A percentile compares a stretch with the other conserved stretches of the same genome.
Evolutionary conservation across 202 grass and related monocot genomes (phyloP).

Genomic region (Panicum virgatum): DNA sequence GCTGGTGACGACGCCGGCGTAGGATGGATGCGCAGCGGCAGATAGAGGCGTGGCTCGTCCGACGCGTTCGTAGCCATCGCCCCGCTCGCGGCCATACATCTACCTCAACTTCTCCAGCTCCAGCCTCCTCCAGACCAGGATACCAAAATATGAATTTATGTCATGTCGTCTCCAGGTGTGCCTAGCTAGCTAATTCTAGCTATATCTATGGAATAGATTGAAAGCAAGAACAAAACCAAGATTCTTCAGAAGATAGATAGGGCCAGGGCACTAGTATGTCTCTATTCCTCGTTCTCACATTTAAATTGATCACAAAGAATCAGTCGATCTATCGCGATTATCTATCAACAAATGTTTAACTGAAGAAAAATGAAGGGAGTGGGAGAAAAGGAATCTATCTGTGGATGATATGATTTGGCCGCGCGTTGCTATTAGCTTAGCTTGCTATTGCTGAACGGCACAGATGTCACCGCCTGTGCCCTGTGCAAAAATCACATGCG

Average conservation of each 20-base stretch:
- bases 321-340: not conserved
- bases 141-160: not conserved
- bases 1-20: no score
- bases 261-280: not conserved
- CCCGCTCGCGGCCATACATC: no score
- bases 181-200: not conserved
- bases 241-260: conserved; percentile 34
- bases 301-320: conserved; percentile 10
- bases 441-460: not conserved
- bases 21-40: no score
- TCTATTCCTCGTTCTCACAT: not conserved
- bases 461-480: conserved; percentile 19
- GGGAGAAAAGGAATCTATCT: not conserved
- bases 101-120: no score
- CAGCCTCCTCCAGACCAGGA: no score
- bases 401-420: conserved; percentile 23
- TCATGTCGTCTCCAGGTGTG: conserved; percentile 6
- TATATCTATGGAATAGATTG: not conserved
- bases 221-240: conserved; percentile 1
- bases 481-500: conserved; percentile 1
- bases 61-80: no score
- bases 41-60: no score
- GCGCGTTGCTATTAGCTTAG: conserved; percentile 6
- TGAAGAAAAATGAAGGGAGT: not conserved
- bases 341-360: not conserved